Conservation (phyloP, 306 rosid species). For the Acacia acuminata region DNA sequence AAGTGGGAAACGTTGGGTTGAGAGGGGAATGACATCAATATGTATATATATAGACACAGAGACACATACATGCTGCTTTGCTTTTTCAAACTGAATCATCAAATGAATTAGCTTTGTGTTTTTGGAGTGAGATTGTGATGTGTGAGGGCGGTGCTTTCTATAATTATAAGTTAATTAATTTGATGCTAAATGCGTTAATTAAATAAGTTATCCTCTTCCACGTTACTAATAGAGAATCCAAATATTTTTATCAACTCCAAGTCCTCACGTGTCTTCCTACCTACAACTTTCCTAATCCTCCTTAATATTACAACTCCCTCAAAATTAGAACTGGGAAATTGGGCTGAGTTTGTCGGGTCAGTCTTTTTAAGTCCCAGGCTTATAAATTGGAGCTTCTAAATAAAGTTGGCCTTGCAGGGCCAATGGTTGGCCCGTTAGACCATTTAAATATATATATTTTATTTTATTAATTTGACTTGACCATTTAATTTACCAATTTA, state of each 20-base stretch:
- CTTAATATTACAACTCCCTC: neutral
- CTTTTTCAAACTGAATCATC: neutral
- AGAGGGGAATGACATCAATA: neutral
- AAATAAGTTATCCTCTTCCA: neutral
- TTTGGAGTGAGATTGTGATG: neutral
- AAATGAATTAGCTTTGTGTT: neutral
- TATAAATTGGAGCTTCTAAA: too few relatives aligned
- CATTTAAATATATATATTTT: too few relatives aligned
- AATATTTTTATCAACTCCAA: neutral
- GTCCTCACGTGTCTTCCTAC: neutral
- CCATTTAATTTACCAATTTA: too few relatives aligned
- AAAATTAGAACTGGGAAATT: too few relatives aligned
- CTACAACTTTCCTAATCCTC: neutral
- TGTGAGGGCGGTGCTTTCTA: neutral
- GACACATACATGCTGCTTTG: neutral
- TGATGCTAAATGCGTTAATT: neutral
- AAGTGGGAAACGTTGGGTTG: neutral
- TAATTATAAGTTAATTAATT: too few relatives aligned
- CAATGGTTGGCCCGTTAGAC: too few relatives aligned
- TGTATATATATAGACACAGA: neutral
- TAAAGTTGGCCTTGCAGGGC: too few relatives aligned
- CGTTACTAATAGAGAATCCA: neutral
- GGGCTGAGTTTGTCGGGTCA: too few relatives aligned
- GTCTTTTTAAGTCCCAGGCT: too few relatives aligned
- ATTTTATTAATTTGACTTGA: too few relatives aligned